Base-by-base conservation (phyloP, 2,329 filamentous ascomycete species). In the Monilinia laxa region DNA sequence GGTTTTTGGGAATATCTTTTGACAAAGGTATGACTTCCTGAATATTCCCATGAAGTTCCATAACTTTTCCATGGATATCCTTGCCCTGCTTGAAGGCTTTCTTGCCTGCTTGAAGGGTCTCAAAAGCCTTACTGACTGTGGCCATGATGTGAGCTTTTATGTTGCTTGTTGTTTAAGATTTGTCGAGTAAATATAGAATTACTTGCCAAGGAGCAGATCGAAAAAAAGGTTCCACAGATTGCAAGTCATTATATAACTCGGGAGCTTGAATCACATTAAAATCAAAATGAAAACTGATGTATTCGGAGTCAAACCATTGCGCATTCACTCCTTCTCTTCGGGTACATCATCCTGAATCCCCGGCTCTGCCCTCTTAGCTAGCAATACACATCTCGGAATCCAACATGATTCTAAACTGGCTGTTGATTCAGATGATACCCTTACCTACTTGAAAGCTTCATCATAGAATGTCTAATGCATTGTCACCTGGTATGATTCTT, bases 281-380 rank as follows among this genome's bases (percentile, higher is more conserved):
- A 23, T 20, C n/a, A 20, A 2, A 38, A 9, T 47, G 18, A 16
- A 23, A 12, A 20, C 25, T 49, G 42, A 1, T 35, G 9, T 38
- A 4, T 60, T 14, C 7, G 25, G 57, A 60, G 57, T 60, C 57
- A 60, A 38, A 60, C 9, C 20, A 16, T 9, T 25, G 1, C 10
- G 18, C 2, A 60, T 60, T 51, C 58, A 60, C 58, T 9, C 53
- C 38, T 65, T 65, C 38, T 38, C 38, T 42, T 45, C 35, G 9
- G 70, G 73, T 67, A 79, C 79, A 75, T 82, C 76, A 0, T 83
- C 83, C 11, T 78, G 77, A 12, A 85, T 84, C 74, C 88, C 85
- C 74, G 88, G 83, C 76, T 88, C 85, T 3, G 59, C 63, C 12
- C 49, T 59, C 42, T 52, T 31, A 28, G 25, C 42, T 25, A 51